phyloP scores from a whole-genome alignment of 176 grass and related monocot genomes.

The Triticum urartu region DNA sequence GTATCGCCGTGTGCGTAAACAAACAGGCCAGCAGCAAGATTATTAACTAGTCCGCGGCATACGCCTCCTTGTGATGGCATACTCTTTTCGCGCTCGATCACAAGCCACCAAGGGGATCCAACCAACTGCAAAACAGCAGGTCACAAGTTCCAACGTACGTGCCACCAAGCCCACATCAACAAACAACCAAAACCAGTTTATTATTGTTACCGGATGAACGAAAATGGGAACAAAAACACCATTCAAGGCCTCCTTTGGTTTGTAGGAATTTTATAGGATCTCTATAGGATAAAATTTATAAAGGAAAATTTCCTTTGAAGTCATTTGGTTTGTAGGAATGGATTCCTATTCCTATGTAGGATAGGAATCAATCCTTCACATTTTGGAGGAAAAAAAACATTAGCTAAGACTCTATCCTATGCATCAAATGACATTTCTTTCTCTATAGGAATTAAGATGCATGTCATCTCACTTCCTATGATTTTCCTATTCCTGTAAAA shows the following conservation, averaged over 20 bases:
- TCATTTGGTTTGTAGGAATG: no score
- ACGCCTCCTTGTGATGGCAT: neutral
- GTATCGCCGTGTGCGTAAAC: neutral
- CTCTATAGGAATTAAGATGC: no score
- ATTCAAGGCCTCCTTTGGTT: neutral
- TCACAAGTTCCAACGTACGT: constrained; percentile 41
- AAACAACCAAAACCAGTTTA: constrained; percentile 31
- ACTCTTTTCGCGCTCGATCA: constrained; percentile 31
- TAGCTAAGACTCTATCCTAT: no score
- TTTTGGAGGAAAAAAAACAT: no score
- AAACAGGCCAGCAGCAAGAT: neutral
- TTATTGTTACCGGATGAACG: neutral
- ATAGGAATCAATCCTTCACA: no score
- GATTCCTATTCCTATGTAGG: no score
- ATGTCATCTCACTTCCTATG: no score
- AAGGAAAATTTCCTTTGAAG: no score
- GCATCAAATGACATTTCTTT: no score
- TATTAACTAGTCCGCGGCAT: neutral
- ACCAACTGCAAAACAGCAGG: constrained; percentile 38
- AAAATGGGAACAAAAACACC: neutral
- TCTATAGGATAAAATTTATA: no score
- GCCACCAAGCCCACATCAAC: constrained; percentile 14
- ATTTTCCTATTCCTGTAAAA: no score
- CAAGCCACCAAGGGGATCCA: constrained; percentile 39
- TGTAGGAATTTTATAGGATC: no score